These are phyloP conservation scores for Oldenlandia corymbosa DNA, from an alignment of 257 asterid species.

Conservation along the genomic window DNA sequence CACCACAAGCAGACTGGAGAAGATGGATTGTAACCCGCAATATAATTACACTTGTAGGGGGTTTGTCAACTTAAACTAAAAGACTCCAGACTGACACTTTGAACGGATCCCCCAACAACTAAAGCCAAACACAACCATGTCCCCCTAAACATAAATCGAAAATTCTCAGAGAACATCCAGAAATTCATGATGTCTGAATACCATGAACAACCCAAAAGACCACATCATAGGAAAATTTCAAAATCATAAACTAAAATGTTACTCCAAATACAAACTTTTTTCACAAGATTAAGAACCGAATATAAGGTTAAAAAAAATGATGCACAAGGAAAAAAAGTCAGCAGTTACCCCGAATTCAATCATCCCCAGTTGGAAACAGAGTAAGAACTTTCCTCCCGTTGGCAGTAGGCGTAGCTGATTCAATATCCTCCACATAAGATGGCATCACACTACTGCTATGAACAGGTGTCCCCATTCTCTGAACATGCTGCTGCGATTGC, in stretches of 20 bases:
- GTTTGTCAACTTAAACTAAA: constrained; percentile 13
- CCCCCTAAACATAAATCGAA: constrained; percentile 9
- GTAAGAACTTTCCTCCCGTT: constrained; percentile 74
- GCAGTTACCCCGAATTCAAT: constrained; percentile 28
- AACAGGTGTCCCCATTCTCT: constrained; percentile 55
- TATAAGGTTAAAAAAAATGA: constrained; percentile 7
- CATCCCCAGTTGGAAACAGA: constrained; percentile 69
- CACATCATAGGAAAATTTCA: constrained; percentile 22
- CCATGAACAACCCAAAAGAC: constrained; percentile 21
- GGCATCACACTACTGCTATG: constrained; percentile 31
- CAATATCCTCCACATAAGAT: constrained; percentile 54
- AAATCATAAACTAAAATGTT: constrained; percentile 18
- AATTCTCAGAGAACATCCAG: constrained; percentile 16
- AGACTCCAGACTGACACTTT: constrained; percentile 21
- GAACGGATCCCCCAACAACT: constrained; percentile 17
- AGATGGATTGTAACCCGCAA: constrained; percentile 16
- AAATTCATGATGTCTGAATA: constrained; percentile 7
- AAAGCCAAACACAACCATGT: constrained; percentile 12
- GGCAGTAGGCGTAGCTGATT: constrained; percentile 29
- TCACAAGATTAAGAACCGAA: constrained; percentile 16
- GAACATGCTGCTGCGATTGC: constrained; percentile 46
- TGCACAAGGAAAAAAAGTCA: constrained; percentile 18
- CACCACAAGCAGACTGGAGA: constrained; percentile 9
- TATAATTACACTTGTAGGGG: constrained; percentile 30
- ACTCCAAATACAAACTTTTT: constrained; percentile 25